Base-by-base conservation (phyloP, 2,329 filamentous ascomycete genomes). In the Nigrospora sphaerica region DNA sequence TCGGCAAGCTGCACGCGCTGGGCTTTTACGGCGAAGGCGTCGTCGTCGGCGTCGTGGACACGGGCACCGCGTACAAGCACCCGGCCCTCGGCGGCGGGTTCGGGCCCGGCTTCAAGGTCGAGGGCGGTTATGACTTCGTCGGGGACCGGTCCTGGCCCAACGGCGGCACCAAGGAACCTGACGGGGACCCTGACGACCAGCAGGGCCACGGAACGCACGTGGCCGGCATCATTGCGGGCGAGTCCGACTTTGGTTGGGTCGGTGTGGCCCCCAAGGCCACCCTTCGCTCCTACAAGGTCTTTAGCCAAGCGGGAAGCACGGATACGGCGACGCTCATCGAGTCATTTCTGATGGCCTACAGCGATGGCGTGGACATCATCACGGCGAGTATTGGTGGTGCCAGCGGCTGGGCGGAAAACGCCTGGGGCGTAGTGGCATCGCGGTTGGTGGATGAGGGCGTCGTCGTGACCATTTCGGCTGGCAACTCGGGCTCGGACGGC, bases 401-500 rank as follows among this genome's bases (percentile, higher is more conserved):
- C 1, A 58, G 62, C 38, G 72, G 72, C 16, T 65, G 57, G 56
- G 52, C 61, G 0, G 57, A 60, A 18, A 53, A 65, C 32, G 58
- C 66, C n/a, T 65, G 62, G 61, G 63, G 67, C 32, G 60, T 62
- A n/a, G 63, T 69, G 6, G 62, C 66, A 4, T 62, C 64, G 6
- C 62, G 66, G 28, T 63, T 71, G 39, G 67, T 65, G 12, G 65
- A 71, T 9, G 59, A 68, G 18, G 75, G 75, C 9, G 63, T 78
- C 1, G 68, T 76, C 10, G 66, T 77, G 14, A 69, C 71, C 11
- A 69, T 77, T 19, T 70, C 75, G 2, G 73, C 71, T 5, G 75
- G 76, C 13, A 80, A 80, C 46, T 67, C 71, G 14, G 75, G 76
- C 19, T 60, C 61, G 13, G 58, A 61, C 12, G 75, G 75, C 0